Percentiles rank a stretch among this genome's conserved stretches.
Conservation (phyloP, 2,329 filamentous ascomycete genomes). For the Metarhizium humberi region DNA sequence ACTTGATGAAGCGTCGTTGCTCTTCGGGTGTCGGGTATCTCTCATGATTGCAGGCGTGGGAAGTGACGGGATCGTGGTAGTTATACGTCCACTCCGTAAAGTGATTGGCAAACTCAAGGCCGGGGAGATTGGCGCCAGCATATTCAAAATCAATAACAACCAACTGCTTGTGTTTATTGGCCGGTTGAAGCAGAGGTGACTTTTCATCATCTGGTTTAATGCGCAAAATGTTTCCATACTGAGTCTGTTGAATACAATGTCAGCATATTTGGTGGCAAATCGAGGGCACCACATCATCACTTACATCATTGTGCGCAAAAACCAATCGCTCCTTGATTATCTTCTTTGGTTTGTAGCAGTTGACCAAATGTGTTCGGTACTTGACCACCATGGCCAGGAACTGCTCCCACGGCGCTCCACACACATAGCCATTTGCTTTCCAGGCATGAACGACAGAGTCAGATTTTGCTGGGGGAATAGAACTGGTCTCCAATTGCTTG, state of each 20-base stretch:
- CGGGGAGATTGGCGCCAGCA: conserved; percentile 76
- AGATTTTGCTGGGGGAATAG: conserved; percentile 11
- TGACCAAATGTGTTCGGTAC: conserved; percentile 67
- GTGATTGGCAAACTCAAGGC: conserved; percentile 93
- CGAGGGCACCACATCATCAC: conserved; percentile 19
- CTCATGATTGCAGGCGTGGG: conserved; percentile 59
- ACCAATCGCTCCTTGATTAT: conserved; percentile 67
- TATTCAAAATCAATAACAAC: conserved; percentile 99
- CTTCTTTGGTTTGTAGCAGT: conserved; percentile 57
- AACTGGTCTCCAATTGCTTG: conserved; percentile 44
- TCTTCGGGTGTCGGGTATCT: conserved; percentile 72
- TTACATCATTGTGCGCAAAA: conserved; percentile 96
- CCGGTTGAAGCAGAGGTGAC: conserved; percentile 78
- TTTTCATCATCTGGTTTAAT: conserved; percentile 57
- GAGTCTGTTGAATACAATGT: conserved; percentile 51
- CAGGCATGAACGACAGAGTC: conserved; percentile 37
- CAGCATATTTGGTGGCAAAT: neutral
- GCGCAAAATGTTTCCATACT: conserved; percentile 96
- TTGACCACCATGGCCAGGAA: conserved; percentile 69
- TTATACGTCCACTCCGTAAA: conserved; percentile 99
- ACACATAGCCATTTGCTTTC: conserved; percentile 66
- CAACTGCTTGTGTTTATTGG: conserved; percentile 91
- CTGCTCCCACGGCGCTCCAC: conserved; percentile 70
- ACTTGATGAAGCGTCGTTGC: conserved; percentile 74
- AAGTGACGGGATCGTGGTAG: conserved; percentile 65